A percentile compares a stretch with the other conserved stretches of the same genome.
These are phyloP conservation scores for Capsicum chinense DNA, from an alignment of 257 asterid genomes.

Conservation along the genomic window DNA sequence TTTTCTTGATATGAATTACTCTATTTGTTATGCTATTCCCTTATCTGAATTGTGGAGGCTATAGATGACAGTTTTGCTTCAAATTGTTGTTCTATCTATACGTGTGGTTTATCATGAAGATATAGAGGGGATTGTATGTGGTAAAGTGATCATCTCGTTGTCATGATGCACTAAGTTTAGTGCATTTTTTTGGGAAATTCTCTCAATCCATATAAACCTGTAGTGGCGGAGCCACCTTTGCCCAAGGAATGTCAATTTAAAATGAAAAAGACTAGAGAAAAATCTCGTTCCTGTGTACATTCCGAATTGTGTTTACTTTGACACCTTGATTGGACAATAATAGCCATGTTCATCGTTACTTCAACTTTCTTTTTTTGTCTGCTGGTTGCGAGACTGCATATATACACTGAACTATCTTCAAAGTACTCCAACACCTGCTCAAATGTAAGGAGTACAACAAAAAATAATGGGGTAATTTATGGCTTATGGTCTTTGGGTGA, in stretches of 20 bases:
- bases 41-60: background rate
- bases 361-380: too few relatives aligned
- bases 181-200: background rate
- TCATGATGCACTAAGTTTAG: constrained; percentile 2
- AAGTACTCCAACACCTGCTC: too few relatives aligned
- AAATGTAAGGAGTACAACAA: too few relatives aligned
- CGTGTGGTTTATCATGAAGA: background rate
- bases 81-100: background rate
- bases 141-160: background rate
- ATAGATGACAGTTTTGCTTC: background rate
- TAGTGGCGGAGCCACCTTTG: background rate
- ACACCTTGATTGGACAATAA: too few relatives aligned
- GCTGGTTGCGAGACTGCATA: too few relatives aligned
- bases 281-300: too few relatives aligned
- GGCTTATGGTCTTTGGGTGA: too few relatives aligned
- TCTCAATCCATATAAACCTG: background rate
- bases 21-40: background rate
- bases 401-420: too few relatives aligned
- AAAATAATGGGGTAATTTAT: too few relatives aligned
- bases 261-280: too few relatives aligned
- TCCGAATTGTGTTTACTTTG: too few relatives aligned
- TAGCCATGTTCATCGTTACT: too few relatives aligned
- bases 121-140: background rate
- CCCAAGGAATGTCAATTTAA: background rate
- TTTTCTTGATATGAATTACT: background rate